Base-by-base conservation (phyloP, 306 rosid genomes). In the Lagenaria siceraria region DNA sequence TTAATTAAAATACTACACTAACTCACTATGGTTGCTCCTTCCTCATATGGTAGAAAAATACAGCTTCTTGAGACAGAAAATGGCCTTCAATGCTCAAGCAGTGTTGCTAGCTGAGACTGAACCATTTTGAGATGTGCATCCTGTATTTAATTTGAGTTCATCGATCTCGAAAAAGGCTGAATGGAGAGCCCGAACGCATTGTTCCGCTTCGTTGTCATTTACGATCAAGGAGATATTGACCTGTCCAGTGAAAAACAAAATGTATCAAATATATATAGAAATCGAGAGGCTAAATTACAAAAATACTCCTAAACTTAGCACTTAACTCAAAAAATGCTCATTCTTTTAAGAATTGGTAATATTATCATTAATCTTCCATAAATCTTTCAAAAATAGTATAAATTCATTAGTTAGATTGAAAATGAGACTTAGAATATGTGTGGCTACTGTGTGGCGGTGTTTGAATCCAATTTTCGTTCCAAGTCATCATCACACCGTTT, bases 181-280 rank as follows among this genome's bases (percentile, higher is more conserved):
- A 81, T 94, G 97, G 70, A 94, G 93, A 73, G 98, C 88, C 83
- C 90, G 77, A 9, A 91, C 98, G 73, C 95, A 91, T 82, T 86
- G 90, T 81, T 90, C 97, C 9, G 97, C 93, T 81, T 94, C 98
- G 33, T 76, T 63, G 87, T 94, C 95, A 33, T 94, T 90, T 75
- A 91, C 97, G 4, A 91, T 89, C 89, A 94, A 87, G 8, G 97
- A 94, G 83, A 94, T 90, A 82, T 94, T 94, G 49, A 91, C 98
- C 97, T 94, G 87, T 63, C 54, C 62, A 66, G 70, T 56, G 80
- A 40, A 69, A 48, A 79, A 69, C 79, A 70, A 14, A 24, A 77
- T 81, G 56, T 74, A 77, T 55, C 55, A 74, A 33, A 75, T 42
- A 78, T 46, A 7, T 65, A 18, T 1, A 4, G 8, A 5, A 5